These are phyloP conservation scores for Nigrospora oryzae DNA, from an alignment of 2,329 filamentous ascomycete species.

Conservation along the genomic window DNA sequence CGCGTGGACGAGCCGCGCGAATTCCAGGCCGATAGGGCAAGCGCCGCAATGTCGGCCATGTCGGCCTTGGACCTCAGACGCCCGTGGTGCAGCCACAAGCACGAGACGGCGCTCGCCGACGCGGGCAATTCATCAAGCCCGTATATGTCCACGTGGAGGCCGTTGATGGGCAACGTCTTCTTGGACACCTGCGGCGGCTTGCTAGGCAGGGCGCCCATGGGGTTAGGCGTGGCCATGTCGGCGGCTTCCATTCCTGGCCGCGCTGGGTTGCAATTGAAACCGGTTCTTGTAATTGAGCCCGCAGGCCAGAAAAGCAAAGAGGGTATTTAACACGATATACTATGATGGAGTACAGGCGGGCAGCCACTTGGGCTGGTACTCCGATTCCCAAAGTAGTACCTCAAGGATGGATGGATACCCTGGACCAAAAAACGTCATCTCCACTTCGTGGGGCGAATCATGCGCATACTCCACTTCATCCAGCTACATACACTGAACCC, in stretches of 20 bases:
- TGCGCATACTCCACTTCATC: too few species aligned
- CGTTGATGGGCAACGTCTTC: slow-evolving; percentile 63
- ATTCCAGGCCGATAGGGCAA: slow-evolving; percentile 52
- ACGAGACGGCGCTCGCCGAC: slow-evolving; percentile 49
- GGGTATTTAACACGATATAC: too few species aligned
- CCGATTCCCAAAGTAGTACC: too few species aligned
- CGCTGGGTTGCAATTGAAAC: neutral
- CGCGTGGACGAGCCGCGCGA: slow-evolving; percentile 18
- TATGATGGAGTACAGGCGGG: too few species aligned
- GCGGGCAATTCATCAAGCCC: slow-evolving; percentile 66
- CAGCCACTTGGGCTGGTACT: too few species aligned
- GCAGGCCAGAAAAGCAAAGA: too few species aligned
- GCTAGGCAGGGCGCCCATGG: neutral
- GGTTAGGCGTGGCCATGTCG: neutral
- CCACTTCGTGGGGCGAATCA: too few species aligned
- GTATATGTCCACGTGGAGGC: slow-evolving; percentile 71
- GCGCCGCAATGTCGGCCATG: slow-evolving; percentile 70
- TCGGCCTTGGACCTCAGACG: slow-evolving; percentile 60
- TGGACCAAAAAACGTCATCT: too few species aligned
- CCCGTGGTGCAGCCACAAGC: slow-evolving; percentile 88
- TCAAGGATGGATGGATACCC: too few species aligned
- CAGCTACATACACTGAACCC: too few species aligned
- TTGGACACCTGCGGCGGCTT: slow-evolving; percentile 33
- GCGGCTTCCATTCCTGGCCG: neutral
- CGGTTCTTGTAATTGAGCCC: too few species aligned